Conservation (phyloP, 2,329 filamentous ascomycete genomes). For the Penicillium sp. region DNA sequence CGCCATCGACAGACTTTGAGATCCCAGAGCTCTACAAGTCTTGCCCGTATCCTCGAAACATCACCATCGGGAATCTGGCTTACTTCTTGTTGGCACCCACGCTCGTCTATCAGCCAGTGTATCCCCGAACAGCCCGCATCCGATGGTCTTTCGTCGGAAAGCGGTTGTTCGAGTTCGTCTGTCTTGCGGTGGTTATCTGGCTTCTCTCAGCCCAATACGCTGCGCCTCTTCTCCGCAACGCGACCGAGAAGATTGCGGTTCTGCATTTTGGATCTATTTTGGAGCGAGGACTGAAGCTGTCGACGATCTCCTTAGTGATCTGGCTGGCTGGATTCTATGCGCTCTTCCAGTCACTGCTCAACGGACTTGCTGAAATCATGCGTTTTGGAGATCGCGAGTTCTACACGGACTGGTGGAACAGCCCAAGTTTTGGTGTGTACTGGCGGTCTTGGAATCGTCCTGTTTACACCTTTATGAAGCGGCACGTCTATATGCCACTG, state of each 20-base stretch:
- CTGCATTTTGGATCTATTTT: conserved; percentile 81
- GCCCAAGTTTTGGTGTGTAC: conserved; percentile 80
- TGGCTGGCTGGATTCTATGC: conserved; percentile 99
- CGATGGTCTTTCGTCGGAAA: conserved; percentile 89
- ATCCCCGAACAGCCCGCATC: conserved; percentile 80
- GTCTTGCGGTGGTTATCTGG: conserved; percentile 90
- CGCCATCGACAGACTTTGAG: conserved; percentile 68
- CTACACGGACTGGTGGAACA: conserved; percentile 99
- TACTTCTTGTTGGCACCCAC: conserved; percentile 99
- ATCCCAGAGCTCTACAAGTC: conserved; percentile 80
- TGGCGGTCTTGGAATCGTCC: conserved; percentile 99
- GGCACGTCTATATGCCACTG: conserved; percentile 89
- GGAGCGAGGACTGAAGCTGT: conserved; percentile 91
- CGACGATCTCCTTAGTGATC: conserved; percentile 91
- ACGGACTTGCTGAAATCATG: conserved; percentile 87
- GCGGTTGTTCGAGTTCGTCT: conserved; percentile 76
- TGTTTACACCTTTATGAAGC: conserved; percentile 94
- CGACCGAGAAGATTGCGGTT: conserved; percentile 81
- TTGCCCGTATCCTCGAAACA: conserved; percentile 89
- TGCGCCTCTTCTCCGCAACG: conserved; percentile 85
- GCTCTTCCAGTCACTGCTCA: conserved; percentile 89
- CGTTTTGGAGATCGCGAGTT: conserved; percentile 92
- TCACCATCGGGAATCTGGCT: conserved; percentile 82
- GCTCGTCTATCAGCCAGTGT: conserved; percentile 94
- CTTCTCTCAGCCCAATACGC: conserved; percentile 94